Conservation (phyloP, 208 protist species). For the Wallacemonas sp. region DNA sequence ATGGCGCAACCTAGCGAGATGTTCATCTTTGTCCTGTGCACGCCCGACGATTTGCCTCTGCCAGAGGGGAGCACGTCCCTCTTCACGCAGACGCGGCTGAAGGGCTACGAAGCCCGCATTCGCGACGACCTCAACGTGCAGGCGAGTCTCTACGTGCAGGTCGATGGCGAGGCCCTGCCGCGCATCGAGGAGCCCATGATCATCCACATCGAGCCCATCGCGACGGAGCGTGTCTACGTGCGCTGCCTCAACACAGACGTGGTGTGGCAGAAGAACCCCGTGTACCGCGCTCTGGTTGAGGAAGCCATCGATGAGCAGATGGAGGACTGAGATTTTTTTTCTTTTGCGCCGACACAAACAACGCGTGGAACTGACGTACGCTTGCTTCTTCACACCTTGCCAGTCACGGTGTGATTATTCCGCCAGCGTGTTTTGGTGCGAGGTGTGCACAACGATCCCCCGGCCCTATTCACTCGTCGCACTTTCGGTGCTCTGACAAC, state of each 20-base stretch:
- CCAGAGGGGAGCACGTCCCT: conserved; percentile 13
- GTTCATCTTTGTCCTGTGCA: conserved; percentile 76
- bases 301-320: conserved; percentile 7
- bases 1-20: conserved; percentile 67
- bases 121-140: conserved; percentile 16
- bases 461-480: too few species aligned
- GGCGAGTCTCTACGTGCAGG: conserved; percentile 58
- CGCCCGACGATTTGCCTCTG: conserved; percentile 49
- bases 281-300: neutral
- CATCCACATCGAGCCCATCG: conserved; percentile 37
- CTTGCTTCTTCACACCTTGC: too few species aligned
- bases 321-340: neutral
- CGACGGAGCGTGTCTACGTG: conserved; percentile 35
- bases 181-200: conserved; percentile 59
- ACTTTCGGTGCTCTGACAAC: too few species aligned
- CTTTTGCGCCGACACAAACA: conserved; percentile 4
- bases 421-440: too few species aligned
- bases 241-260: conserved; percentile 62
- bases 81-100: conserved; percentile 25
- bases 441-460: too few species aligned
- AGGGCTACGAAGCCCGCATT: conserved; percentile 20
- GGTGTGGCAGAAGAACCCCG: conserved; percentile 21
- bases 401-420: too few species aligned
- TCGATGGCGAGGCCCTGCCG: conserved; percentile 72
- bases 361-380: too few species aligned